Conservation (phyloP, 139 green algal species). For the Micractinium sp. region DNA sequence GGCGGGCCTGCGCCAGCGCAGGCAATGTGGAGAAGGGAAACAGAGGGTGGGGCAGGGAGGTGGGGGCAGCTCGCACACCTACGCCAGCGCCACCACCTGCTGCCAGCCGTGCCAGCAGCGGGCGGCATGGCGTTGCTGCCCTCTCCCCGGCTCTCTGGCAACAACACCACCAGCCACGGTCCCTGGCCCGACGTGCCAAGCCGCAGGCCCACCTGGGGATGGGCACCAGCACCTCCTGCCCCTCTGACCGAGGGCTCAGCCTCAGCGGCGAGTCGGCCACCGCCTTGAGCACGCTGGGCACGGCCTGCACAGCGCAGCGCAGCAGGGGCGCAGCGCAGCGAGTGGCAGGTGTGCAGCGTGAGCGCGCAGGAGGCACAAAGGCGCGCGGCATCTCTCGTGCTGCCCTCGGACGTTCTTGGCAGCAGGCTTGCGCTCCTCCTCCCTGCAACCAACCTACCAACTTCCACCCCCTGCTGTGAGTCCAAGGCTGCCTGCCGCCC, state of each 20-base stretch:
- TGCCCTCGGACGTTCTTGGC: too few relatives aligned
- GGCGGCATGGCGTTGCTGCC: too few relatives aligned
- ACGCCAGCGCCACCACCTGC: too few relatives aligned
- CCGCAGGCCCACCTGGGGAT: constrained; percentile 49
- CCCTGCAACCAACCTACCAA: too few relatives aligned
- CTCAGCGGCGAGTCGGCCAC: constrained; percentile 71
- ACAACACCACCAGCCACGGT: background rate
- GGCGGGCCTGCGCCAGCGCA: background rate
- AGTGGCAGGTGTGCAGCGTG: background rate
- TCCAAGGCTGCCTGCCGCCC: too few relatives aligned
- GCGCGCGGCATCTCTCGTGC: too few relatives aligned
- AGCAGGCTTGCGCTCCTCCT: too few relatives aligned
- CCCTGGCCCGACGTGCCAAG: background rate
- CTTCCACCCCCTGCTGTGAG: too few relatives aligned
- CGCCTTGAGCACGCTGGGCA: constrained; percentile 60
- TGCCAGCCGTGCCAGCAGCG: too few relatives aligned
- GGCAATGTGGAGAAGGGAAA: background rate
- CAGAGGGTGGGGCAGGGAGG: background rate
- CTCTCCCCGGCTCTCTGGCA: background rate
- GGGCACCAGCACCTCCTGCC: constrained; percentile 62
- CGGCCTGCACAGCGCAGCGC: constrained; percentile 47
- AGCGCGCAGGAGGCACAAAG: background rate
- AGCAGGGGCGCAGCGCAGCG: background rate
- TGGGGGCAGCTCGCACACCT: too few relatives aligned
- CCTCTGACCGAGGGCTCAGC: constrained; percentile 57